phyloP scores from a whole-genome alignment of 768 basidiomycete species.

The Chalciporus pseudorubinellus region DNA sequence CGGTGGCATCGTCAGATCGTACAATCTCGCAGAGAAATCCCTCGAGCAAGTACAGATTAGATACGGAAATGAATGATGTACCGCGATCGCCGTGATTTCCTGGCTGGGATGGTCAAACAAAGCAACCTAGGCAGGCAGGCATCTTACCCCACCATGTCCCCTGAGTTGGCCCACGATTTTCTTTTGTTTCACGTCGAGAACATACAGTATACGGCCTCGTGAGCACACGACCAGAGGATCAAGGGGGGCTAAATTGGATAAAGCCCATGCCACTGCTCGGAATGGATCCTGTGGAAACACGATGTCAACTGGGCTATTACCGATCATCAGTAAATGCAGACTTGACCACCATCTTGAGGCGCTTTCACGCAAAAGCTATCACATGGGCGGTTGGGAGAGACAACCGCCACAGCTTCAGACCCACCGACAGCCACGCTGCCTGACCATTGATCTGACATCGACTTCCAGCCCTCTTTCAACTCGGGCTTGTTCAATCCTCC shows the following conservation, averaged over 20 bases:
- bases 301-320: slow-evolving; percentile 4
- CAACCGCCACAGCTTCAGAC: slow-evolving; percentile 35
- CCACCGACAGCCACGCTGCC: slow-evolving; percentile 53
- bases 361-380: slow-evolving; percentile 36
- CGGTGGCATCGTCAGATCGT: slow-evolving; percentile 49
- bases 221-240: slow-evolving; percentile 64
- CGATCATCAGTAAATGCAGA: slow-evolving; percentile 8
- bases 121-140: background rate
- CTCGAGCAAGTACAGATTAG: slow-evolving; percentile 70
- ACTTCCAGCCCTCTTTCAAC: slow-evolving; percentile 41
- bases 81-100: slow-evolving; percentile 64
- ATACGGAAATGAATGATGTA: slow-evolving; percentile 58
- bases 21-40: slow-evolving; percentile 69
- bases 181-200: slow-evolving; percentile 46
- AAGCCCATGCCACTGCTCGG: slow-evolving; percentile 55
- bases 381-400: slow-evolving; percentile 28
- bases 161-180: slow-evolving; percentile 48
- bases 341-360: slow-evolving; percentile 21
- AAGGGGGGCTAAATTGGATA: slow-evolving; percentile 41
- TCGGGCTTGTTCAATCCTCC: slow-evolving; percentile 33
- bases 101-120: slow-evolving; percentile 33
- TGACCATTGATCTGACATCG: slow-evolving; percentile 45
- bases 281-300: slow-evolving; percentile 20
- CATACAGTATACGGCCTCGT: slow-evolving; percentile 51
- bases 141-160: slow-evolving; percentile 71